Evolutionary conservation across 495 filamentous ascomycete genomes (phyloP).

Genomic region (Podospora sp.): DNA sequence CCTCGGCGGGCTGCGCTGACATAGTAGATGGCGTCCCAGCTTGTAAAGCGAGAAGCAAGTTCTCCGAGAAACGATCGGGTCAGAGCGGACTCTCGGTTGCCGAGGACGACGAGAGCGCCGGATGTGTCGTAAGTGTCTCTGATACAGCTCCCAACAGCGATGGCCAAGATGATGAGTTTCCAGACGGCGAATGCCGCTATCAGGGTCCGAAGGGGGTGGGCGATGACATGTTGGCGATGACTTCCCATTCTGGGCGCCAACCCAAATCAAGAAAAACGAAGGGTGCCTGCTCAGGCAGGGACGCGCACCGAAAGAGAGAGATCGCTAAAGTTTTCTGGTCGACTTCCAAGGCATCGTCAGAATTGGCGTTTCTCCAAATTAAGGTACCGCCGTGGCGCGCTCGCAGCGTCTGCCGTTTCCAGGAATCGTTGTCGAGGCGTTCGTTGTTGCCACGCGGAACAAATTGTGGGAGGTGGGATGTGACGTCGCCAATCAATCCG

Average conservation of each 20-base stretch:
- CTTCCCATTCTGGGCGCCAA: slow-evolving; percentile 2
- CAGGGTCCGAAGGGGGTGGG: slow-evolving; percentile 38
- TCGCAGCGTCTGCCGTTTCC: slow-evolving; percentile 6
- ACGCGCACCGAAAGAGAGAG: not conserved
- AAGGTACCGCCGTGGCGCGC: slow-evolving; percentile 1
- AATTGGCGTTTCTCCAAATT: slow-evolving; percentile 4
- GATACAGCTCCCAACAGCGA: slow-evolving; percentile 61
- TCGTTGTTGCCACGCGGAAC: slow-evolving; percentile 13
- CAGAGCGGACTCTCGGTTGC: slow-evolving; percentile 61
- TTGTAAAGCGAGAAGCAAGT: slow-evolving; percentile 59
- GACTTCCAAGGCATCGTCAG: slow-evolving; percentile 17
- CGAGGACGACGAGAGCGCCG: slow-evolving; percentile 53
- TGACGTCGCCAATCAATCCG: slow-evolving; percentile 18
- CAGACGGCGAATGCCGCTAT: slow-evolving; percentile 55
- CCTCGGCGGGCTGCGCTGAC: slow-evolving; percentile 66
- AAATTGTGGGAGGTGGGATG: slow-evolving; percentile 9
- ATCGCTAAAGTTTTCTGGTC: not conserved
- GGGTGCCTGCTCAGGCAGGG: too few species aligned
- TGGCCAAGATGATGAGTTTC: slow-evolving; percentile 71
- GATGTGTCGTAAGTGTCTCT: slow-evolving; percentile 90
- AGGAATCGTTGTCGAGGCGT: slow-evolving; percentile 8
- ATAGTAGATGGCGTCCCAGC: slow-evolving; percentile 96
- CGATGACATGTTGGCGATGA: slow-evolving; percentile 17
- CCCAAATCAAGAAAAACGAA: not conserved
- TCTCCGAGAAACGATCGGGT: slow-evolving; percentile 14